Base-by-base conservation (phyloP, 1,284 basidiomycete genomes). In the Phellopilus nigrolimitatus region DNA sequence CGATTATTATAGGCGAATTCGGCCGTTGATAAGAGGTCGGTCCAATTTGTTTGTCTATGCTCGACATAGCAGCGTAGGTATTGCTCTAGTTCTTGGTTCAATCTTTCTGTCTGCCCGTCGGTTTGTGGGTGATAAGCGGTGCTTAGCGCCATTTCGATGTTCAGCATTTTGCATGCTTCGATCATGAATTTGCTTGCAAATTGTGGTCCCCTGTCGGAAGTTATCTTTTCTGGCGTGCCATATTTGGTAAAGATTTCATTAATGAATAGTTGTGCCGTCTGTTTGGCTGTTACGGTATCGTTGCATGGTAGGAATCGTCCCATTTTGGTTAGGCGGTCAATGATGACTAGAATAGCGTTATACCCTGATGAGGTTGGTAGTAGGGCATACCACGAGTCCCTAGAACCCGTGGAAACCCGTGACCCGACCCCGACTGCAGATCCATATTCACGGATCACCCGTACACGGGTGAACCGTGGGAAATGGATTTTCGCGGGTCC, bases 31-130 rank as follows among this genome's bases (percentile, higher is more conserved):
- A 65, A 46, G 17, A 54, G 53, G 13, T 41, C 6, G 24, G 30
- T 28, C 69, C 69, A 71, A 45, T 68, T 51, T 50, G 58, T 47
- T 46, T 69, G 68, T 30, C 59, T 21, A 51, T 65, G 59, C 43
- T 60, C 56, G 45, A 45, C 22, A 19, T 55, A 61, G 34, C 49
- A 40, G 4, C 56, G 55, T 13, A 64, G 56, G 46, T 58, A 59
- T 21, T 47, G 46, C 43, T 66, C 61, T 3, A 66, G 24, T 10
- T 49, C 49, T 51, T 64, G 63, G 41, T 65, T 66, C 2, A 58
- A 44, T 6, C 59, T 48, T 53, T 66, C 64, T 8, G 62, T 64
- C 39, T 65, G 61, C 1, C 64, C 60, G 48, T 66, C 58, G 4
- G 59, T 57, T 46, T 64, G 52, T 0, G 60, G 62, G 42, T 63